A percentile compares a stretch with the other conserved stretches of the same genome.
Evolutionary conservation across 225 moss, liverwort and hornwort species (phyloP).

Genomic region (Neckera pumila): DNA sequence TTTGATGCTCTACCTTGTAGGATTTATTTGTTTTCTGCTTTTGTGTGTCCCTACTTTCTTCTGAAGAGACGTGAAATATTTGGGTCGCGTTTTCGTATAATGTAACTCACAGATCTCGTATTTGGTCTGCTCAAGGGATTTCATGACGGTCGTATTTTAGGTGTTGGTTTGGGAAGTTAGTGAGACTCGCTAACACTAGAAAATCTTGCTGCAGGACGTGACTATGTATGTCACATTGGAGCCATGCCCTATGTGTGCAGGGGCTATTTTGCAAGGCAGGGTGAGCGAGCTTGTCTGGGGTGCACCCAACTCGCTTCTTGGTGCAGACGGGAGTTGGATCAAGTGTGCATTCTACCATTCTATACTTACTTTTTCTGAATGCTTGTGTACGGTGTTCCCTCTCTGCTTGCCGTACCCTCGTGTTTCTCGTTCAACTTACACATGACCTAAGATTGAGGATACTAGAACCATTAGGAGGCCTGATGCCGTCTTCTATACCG

Average conservation of each 20-base stretch:
- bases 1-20: neutral
- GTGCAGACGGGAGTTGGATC: slow-evolving; percentile 96
- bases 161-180: neutral
- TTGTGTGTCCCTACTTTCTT: neutral
- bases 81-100: neutral
- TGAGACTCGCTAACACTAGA: neutral
- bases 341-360: slow-evolving; percentile 26
- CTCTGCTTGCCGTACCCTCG: neutral
- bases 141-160: neutral
- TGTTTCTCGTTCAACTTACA: neutral
- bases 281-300: slow-evolving; percentile 85
- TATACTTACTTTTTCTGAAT: neutral
- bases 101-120: neutral
- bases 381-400: neutral
- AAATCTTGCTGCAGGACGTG: slow-evolving; percentile 34
- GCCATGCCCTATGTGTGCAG: slow-evolving; percentile 98
- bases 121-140: neutral
- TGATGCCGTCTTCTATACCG: neutral
- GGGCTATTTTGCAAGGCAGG: slow-evolving; percentile 88
- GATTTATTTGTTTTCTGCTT: neutral
- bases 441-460: neutral
- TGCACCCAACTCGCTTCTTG: slow-evolving; percentile 70
- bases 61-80: neutral
- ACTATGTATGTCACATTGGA: slow-evolving; percentile 85
- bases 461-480: neutral